These are phyloP conservation scores for Penicillium crystallinum DNA, from an alignment of 495 filamentous ascomycete species.

Conservation along the genomic window DNA sequence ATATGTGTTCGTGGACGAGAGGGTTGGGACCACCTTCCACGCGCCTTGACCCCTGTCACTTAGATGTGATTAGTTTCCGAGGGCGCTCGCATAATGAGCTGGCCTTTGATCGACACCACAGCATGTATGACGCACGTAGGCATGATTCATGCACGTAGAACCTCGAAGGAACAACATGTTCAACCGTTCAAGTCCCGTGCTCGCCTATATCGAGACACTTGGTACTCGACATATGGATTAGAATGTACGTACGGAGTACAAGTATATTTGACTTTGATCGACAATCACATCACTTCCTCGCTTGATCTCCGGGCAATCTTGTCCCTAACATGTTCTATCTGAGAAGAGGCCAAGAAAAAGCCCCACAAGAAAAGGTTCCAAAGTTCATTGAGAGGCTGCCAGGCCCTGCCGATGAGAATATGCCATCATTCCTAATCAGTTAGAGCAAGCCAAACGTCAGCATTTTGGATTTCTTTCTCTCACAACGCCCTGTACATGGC, in stretches of 20 bases:
- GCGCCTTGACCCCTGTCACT: not conserved
- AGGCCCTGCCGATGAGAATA: not conserved
- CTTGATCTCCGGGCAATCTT: not conserved
- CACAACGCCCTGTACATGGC: too few relatives aligned
- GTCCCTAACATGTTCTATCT: not conserved
- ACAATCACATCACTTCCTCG: not conserved
- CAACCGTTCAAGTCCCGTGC: not conserved
- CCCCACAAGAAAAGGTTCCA: not conserved
- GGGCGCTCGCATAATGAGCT: not conserved
- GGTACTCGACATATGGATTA: not conserved
- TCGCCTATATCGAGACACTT: not conserved
- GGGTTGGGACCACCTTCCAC: not conserved
- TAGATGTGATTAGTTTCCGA: not conserved
- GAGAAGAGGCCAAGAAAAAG: not conserved
- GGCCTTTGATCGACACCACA: not conserved
- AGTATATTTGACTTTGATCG: not conserved
- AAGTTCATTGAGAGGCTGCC: not conserved
- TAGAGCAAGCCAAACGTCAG: not conserved
- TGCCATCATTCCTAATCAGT: not conserved
- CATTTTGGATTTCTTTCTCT: too few relatives aligned
- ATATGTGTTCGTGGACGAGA: not conserved
- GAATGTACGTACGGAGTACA: not conserved
- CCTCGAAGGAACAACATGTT: not conserved
- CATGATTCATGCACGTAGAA: not conserved
- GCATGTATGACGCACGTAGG: constrained; percentile 7